phyloP scores from a whole-genome alignment of 306 rosid genomes.

The Trifolium dubium region DNA sequence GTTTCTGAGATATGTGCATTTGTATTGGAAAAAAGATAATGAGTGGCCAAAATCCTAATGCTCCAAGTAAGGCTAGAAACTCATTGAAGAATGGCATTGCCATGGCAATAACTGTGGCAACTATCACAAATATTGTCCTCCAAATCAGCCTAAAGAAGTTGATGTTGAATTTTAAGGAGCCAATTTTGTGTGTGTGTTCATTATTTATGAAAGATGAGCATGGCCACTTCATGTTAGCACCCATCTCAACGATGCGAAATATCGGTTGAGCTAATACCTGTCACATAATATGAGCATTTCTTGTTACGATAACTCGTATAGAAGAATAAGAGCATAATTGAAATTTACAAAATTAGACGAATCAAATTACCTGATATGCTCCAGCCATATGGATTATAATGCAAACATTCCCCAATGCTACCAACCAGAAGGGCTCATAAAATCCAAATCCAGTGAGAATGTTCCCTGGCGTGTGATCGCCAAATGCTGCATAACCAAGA shows the following conservation, averaged over 20 bases:
- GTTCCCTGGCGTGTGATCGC: conserved; percentile 65
- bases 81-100: conserved; percentile 68
- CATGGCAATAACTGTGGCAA: conserved; percentile 45
- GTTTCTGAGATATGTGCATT: conserved; percentile 61
- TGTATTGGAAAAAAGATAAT: conserved; percentile 62
- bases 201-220: conserved; percentile 49
- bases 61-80: conserved; percentile 66
- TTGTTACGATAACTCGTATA: neutral
- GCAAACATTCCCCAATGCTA: conserved; percentile 57
- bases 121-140: conserved; percentile 56
- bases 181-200: conserved; percentile 33
- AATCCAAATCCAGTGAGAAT: conserved; percentile 69
- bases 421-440: conserved; percentile 59
- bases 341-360: neutral
- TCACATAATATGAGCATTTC: neutral
- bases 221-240: conserved; percentile 57
- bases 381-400: conserved; percentile 66
- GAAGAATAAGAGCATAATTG: no score
- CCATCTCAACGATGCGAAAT: conserved; percentile 52
- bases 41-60: conserved; percentile 68
- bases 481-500: conserved; percentile 75
- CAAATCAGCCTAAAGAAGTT: conserved; percentile 56
- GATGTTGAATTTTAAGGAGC: conserved; percentile 24
- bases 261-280: conserved; percentile 65
- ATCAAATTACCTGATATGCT: conserved; percentile 58